Evolutionary conservation across 768 basidiomycete species (phyloP).

Genomic region (Dictyophora rubrovolvata): DNA sequence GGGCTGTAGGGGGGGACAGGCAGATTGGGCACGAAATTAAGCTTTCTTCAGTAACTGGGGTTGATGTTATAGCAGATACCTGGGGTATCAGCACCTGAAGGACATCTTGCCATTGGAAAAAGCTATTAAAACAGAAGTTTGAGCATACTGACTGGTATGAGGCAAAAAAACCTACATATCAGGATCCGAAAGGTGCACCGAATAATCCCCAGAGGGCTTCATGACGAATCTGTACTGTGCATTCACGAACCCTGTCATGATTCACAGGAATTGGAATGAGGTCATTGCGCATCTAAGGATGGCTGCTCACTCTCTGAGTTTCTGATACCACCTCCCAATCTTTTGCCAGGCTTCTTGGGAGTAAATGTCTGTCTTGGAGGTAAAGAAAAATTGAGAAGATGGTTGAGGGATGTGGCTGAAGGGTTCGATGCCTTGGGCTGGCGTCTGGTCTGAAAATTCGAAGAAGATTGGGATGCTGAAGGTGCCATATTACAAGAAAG

Average conservation of each 20-base stretch:
- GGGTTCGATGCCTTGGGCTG: constrained; percentile 4
- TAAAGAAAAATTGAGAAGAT: constrained; percentile 89
- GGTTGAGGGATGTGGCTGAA: constrained; percentile 35
- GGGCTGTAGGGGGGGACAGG: constrained; percentile 79
- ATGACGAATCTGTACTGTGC: constrained; percentile 94
- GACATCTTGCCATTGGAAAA: constrained; percentile 94
- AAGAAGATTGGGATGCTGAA: background rate
- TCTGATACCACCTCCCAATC: constrained; percentile 50
- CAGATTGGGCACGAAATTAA: constrained; percentile 88
- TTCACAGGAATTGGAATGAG: constrained; percentile 11
- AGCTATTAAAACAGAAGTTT: constrained; percentile 36
- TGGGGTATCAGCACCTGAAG: constrained; percentile 90
- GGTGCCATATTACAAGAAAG: background rate
- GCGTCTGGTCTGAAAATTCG: constrained; percentile 2
- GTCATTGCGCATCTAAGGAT: constrained; percentile 11
- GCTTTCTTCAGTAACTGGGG: constrained; percentile 48
- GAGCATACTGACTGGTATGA: constrained; percentile 6
- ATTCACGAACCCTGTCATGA: constrained; percentile 79
- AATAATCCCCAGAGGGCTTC: constrained; percentile 86
- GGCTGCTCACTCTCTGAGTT: constrained; percentile 80
- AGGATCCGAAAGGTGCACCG: constrained; percentile 93
- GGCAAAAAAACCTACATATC: constrained; percentile 62
- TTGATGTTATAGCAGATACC: constrained; percentile 61
- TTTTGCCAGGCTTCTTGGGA: constrained; percentile 69
- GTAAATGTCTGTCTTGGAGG: constrained; percentile 74